Evolutionary conservation across 1,139 yeast species (phyloP), one percentile per base, ranked within the genome.

Genomic region (Arxiozyma slooffiae): DNA sequence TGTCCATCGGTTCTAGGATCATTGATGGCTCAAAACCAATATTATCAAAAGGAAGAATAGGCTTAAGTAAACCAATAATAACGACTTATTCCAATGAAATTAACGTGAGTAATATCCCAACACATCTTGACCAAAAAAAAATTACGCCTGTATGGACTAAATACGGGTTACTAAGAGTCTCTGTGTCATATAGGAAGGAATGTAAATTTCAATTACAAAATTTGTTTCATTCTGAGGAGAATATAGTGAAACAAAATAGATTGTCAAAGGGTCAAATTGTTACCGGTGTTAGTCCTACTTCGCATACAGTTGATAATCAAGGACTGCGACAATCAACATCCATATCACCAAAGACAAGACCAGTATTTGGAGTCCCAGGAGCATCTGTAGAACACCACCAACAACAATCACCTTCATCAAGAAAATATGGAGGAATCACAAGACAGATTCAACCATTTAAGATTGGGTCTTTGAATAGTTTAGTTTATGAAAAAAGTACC

Each of bases 21-120:
- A 64, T 85, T 21, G 90, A 88, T 63, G 97, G 96, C 0, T 76
- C 81, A 21, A 79, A 79, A 54, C 83, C 94, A 0, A 86, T 89
- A 41, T 74, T 82, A 24, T 84, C 95, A 2, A 83, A 82, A 60
- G 96, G 96, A 1, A 71, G 97, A 55, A 78, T 88, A 24, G 97
- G 97, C 0, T 73, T 90, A 50, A 82, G 90, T 52, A 85, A 83
- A 61, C 72, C 83, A 1, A 76, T 88, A 1, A 73, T 79, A 6
- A 67, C 64, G 38, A 55, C 80, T 68, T 53, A 74, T 63, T 57
- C 76, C 60, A 63, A 70, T 61, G 69, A 63, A 58, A 55, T 66
- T 58, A 61, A 69, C 40, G 68, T 67, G 44, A 58, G 62, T 17
- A 65, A 61, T 48, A 55, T 72, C 0, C 78, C 75, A 18, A 65